phyloP scores from a whole-genome alignment of 1,284 basidiomycete species.

The Rhodotorula sp. region DNA sequence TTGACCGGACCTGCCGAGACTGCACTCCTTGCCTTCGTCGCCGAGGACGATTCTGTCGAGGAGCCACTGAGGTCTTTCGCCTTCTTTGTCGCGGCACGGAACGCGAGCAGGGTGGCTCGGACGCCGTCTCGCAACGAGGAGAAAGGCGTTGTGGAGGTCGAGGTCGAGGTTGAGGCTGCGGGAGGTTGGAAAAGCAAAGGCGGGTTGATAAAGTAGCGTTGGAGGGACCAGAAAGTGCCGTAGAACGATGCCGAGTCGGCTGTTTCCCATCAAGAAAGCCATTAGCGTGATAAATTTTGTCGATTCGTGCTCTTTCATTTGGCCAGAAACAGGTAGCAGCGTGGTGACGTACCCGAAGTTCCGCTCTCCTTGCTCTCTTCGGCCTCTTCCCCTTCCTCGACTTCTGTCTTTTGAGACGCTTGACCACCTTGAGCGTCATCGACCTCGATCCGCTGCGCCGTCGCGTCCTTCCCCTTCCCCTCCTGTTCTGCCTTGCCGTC shows the following conservation, averaged over 20 bases:
- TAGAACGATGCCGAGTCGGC: constrained; percentile 58
- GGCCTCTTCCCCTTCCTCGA: constrained; percentile 3
- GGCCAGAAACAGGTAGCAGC: too few relatives aligned
- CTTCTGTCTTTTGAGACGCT: constrained; percentile 1
- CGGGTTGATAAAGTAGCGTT: constrained; percentile 50
- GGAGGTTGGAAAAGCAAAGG: constrained; percentile 38
- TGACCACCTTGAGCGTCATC: constrained; percentile 7
- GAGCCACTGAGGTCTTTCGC: constrained; percentile 52
- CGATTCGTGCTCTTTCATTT: too few relatives aligned
- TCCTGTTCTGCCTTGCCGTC: constrained; percentile 28
- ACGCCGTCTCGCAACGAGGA: constrained; percentile 65
- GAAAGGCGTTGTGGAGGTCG: constrained; percentile 45
- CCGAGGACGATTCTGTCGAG: neutral
- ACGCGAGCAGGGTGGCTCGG: constrained; percentile 66
- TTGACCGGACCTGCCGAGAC: too few relatives aligned
- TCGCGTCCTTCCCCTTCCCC: constrained; percentile 1
- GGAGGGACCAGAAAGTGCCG: constrained; percentile 78
- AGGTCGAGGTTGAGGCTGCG: neutral
- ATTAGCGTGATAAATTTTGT: too few relatives aligned
- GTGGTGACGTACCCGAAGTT: neutral
- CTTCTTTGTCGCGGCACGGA: constrained; percentile 77
- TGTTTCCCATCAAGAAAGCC: too few relatives aligned
- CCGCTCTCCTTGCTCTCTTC: constrained; percentile 10
- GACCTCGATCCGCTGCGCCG: constrained; percentile 1
- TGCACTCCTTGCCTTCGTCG: neutral